Evolutionary conservation across 2,329 filamentous ascomycete genomes (phyloP), one percentile per base, ranked within the genome.

Genomic region (Paradendryphiella salina): DNA sequence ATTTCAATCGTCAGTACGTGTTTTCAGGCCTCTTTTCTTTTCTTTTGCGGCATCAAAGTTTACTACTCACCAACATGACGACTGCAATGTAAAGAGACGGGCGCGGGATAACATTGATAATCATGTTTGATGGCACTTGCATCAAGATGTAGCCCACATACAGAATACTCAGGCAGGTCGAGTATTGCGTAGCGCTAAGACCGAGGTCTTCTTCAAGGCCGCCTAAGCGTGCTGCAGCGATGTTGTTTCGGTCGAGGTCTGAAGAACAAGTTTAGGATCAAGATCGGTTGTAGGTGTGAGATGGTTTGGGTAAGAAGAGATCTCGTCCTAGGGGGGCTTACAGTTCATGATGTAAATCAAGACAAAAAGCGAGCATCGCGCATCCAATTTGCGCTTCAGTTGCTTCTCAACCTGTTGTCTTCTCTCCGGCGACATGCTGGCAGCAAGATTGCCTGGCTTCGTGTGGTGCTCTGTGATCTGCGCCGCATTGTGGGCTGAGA

Each of bases 81-180:
- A 52, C 31, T 11, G 62, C 55, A 40, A 75, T 70, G 57, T 74
- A 75, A 6, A 70, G 36, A 6, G 67, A 69, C 0, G 73, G 73
- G 3, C 66, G 55, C 1, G 58, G 50, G 13, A 74, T 71, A 4
- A 61, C 51, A 41, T 72, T 74, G 60, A 79, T 72, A 29, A 78
- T 63, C 66, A 79, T 76, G 52, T 78, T 79, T 4, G 67, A 73
- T 0, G 77, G 76, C 0, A 79, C 56, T 46, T 71, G 65, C 52
- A 54, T 49, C 9, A 36, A 17, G 35, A 53, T 56, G 17, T 60
- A 55, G 10, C 59, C 58, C 42, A 63, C 59, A 21, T 64, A 56
- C 37, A 68, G 60, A 51, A 71, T 72, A 43, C 61, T 66, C 47
- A 71, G 39, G 35, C 66, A 71, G 0, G 69, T 72, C 39, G 67